phyloP scores from a whole-genome alignment of 2,329 filamentous ascomycete species.

The Dichotomopilus funicola region DNA sequence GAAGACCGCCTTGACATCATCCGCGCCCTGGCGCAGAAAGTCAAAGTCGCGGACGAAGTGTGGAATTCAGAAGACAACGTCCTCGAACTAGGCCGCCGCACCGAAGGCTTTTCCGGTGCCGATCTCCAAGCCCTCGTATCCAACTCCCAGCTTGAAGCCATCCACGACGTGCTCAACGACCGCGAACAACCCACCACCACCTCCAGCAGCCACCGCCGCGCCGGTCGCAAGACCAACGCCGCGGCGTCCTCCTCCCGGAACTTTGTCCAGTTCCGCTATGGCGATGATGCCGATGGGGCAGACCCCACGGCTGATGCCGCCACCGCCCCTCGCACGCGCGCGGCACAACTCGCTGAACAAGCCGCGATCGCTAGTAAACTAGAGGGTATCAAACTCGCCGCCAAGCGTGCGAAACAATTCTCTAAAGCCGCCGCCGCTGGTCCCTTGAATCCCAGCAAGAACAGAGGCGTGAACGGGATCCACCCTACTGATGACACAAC shows the following conservation, averaged over 20 bases:
- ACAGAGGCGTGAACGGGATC: constrained; percentile 7
- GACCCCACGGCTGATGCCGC: constrained; percentile 36
- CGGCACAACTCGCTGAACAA: constrained; percentile 61
- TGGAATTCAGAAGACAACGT: constrained; percentile 50
- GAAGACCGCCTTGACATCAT: constrained; percentile 87
- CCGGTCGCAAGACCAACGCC: constrained; percentile 34
- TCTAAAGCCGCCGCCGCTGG: constrained; percentile 2
- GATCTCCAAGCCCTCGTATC: constrained; percentile 93
- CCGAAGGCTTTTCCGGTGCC: constrained; percentile 87
- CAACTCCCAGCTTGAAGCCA: constrained; percentile 93
- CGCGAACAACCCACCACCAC: constrained; percentile 30
- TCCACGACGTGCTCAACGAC: constrained; percentile 80
- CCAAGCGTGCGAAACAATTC: constrained; percentile 54
- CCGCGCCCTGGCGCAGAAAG: constrained; percentile 71
- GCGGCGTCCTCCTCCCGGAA: constrained; percentile 35
- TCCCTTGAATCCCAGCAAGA: neutral
- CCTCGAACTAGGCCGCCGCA: constrained; percentile 68
- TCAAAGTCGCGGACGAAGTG: constrained; percentile 65
- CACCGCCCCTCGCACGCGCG: constrained; percentile 42
- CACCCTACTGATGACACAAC: constrained; percentile 15
- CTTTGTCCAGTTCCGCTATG: constrained; percentile 82
- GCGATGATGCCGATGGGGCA: constrained; percentile 47
- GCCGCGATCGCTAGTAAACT: constrained; percentile 77
- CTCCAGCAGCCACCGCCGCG: constrained; percentile 23
- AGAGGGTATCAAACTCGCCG: constrained; percentile 66